Evolutionary conservation across 495 filamentous ascomycete genomes (phyloP).

Genomic region (Podospora conica): DNA sequence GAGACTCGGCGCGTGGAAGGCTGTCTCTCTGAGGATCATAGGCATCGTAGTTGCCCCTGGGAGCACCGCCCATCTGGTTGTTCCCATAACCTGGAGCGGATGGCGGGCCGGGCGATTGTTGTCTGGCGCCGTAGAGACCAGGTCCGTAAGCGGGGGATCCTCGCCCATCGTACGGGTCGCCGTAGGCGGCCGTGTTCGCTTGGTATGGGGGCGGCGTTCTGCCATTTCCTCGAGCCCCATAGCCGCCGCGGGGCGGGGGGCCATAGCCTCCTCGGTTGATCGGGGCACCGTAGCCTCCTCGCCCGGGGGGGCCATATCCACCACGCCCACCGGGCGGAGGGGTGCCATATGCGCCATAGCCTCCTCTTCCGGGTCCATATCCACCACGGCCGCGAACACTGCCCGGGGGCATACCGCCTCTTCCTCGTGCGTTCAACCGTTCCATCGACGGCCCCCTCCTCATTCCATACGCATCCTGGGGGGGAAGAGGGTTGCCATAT

Average conservation of each 20-base stretch:
- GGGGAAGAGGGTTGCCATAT: slow-evolving; percentile 57
- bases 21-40: slow-evolving; percentile 37
- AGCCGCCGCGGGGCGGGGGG: slow-evolving; percentile 53
- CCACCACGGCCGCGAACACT: slow-evolving; percentile 52
- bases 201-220: slow-evolving; percentile 47
- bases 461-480: slow-evolving; percentile 44
- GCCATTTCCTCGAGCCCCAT: slow-evolving; percentile 49
- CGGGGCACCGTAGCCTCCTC: slow-evolving; percentile 43
- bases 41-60: slow-evolving; percentile 31
- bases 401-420: slow-evolving; percentile 45
- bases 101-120: slow-evolving; percentile 31
- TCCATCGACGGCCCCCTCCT: slow-evolving; percentile 57
- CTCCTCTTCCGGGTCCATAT: slow-evolving; percentile 40
- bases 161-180: slow-evolving; percentile 27
- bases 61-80: slow-evolving; percentile 24
- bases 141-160: slow-evolving; percentile 46
- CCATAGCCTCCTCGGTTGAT: slow-evolving; percentile 37
- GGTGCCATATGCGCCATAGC: slow-evolving; percentile 31
- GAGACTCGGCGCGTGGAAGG: slow-evolving; percentile 52
- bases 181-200: slow-evolving; percentile 35
- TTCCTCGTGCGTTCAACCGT: slow-evolving; percentile 50
- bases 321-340: slow-evolving; percentile 29
- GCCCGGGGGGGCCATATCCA: slow-evolving; percentile 35
- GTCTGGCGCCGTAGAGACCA: slow-evolving; percentile 28
- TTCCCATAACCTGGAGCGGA: slow-evolving; percentile 36